Conservation (phyloP, 352 stramenopile genomes). For the Peronosclerospora sorghi region DNA sequence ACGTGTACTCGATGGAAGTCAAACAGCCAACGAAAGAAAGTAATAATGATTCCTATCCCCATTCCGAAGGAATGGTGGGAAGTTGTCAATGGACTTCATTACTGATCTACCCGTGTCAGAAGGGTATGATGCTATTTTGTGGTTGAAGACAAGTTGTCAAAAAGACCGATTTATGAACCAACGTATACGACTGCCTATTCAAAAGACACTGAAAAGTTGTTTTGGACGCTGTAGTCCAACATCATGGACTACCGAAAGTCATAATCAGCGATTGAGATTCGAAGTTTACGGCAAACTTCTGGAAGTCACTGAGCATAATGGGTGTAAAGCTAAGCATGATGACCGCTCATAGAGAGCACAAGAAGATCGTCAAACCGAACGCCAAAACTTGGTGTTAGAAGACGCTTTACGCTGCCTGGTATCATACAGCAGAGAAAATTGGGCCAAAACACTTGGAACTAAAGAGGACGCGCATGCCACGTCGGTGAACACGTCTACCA, state of each 20-base stretch:
- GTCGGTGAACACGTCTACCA: too few relatives aligned
- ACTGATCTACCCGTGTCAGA: not conserved
- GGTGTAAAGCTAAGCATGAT: too few relatives aligned
- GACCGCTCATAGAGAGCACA: too few relatives aligned
- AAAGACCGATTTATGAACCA: constrained; percentile 9
- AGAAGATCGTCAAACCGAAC: too few relatives aligned
- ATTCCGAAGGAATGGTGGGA: not conserved
- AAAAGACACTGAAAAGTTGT: constrained; percentile 2
- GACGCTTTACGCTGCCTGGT: too few relatives aligned
- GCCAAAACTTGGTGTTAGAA: too few relatives aligned
- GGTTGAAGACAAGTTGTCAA: constrained; percentile 16
- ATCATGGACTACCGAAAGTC: constrained; percentile 4
- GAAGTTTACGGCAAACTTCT: constrained; percentile 12
- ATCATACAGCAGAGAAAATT: too few relatives aligned
- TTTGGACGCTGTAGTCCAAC: constrained; percentile 5
- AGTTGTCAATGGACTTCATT: not conserved
- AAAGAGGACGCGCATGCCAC: too few relatives aligned
- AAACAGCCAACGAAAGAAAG: not conserved
- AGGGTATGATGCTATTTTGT: constrained; percentile 3
- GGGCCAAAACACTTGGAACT: too few relatives aligned
- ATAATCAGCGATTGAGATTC: constrained; percentile 11
- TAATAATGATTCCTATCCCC: not conserved
- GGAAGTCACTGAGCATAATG: not conserved
- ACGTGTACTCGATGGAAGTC: not conserved
- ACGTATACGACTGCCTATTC: constrained; percentile 4